Base-by-base conservation (phyloP, 805 yeast species). In the Candida ipomoeae region DNA sequence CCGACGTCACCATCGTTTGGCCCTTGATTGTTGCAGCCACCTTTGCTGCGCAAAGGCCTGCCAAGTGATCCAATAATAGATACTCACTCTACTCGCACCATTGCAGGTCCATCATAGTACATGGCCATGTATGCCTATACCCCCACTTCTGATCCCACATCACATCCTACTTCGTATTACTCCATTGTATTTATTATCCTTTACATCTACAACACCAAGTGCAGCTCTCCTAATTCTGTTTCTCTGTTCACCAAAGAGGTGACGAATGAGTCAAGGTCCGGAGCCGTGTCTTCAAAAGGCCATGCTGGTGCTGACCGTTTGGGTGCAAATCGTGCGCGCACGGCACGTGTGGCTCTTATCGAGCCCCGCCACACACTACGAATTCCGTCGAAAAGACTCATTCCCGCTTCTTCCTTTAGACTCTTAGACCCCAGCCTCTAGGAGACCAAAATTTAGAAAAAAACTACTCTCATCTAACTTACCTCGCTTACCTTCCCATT, bases 11-110 rank as follows among this genome's bases (percentile, higher is more conserved):
- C 11, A 76, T 89, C 31, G 98, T 94, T 15, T 87, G 92, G 76
- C 99, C 99, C 54, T 78, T 94, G 64, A 86, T 94, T 56, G 98
- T 94, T 32, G 99, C 97, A 44, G 98, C 98, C 36, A 94, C 99
- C 2, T 94, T 92, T 76, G 98, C 97, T 74, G 77, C 62, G 36
- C 45, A 42, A 34, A 42, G 45, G 31, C 45, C 45, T 17, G n/a
- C 17, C 29, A 42, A 42, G 10, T 42, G 20, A 23, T 20, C 7
- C 40, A 38, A 13, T 11, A 37, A 10, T 26, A 26, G 11, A 8
- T 10, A 26, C 29, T 20, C 21, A 20, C 21, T 26, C 29, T 4
- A 26, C 11, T 26, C 29, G 29, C 29, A 26, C 29, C 29, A 26
- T 2, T 8, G 29, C 29, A 26, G 29, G 29, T 26, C 5, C 29